Conservation (phyloP, 441 rosid species). For the Adansonia madagascariensis region DNA sequence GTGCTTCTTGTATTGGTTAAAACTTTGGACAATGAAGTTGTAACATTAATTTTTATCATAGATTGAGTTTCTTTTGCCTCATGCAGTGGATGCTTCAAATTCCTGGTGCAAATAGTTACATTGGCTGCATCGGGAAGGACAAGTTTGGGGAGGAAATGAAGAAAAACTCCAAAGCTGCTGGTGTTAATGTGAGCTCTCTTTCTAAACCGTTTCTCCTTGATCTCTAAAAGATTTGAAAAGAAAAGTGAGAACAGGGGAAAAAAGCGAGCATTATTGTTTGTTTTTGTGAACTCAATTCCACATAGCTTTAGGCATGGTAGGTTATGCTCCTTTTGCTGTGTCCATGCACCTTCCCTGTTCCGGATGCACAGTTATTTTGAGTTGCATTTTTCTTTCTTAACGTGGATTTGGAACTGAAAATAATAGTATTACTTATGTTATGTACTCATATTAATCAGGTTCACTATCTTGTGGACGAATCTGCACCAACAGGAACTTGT, state of each 20-base stretch:
- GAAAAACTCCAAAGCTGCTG: conserved; percentile 69
- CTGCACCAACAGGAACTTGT: conserved; percentile 86
- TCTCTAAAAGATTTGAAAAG: neutral
- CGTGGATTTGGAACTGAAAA: neutral
- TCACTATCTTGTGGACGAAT: conserved; percentile 76
- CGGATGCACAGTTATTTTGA: neutral
- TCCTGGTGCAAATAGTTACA: conserved; percentile 82
- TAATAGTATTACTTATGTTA: neutral
- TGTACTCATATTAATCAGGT: conserved; percentile 45
- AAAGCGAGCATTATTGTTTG: neutral
- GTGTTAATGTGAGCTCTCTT: conserved; percentile 65
- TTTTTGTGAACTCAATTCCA: neutral
- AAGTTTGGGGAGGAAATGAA: conserved; percentile 93
- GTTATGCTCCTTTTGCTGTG: neutral
- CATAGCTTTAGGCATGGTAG: neutral
- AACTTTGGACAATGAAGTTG: neutral
- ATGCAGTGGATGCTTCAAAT: conserved; percentile 94
- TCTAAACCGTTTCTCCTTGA: neutral
- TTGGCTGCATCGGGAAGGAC: conserved; percentile 96
- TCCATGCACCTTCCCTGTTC: neutral
- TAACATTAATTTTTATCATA: neutral
- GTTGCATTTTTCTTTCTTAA: conserved; percentile 1
- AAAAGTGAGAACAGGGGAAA: neutral
- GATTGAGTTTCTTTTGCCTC: conserved; percentile 2
- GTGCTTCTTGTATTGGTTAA: neutral